Percentiles rank a stretch among this genome's conserved stretches.
phyloP scores from a whole-genome alignment of 305 asterid species.

The Andrographis paniculata region DNA sequence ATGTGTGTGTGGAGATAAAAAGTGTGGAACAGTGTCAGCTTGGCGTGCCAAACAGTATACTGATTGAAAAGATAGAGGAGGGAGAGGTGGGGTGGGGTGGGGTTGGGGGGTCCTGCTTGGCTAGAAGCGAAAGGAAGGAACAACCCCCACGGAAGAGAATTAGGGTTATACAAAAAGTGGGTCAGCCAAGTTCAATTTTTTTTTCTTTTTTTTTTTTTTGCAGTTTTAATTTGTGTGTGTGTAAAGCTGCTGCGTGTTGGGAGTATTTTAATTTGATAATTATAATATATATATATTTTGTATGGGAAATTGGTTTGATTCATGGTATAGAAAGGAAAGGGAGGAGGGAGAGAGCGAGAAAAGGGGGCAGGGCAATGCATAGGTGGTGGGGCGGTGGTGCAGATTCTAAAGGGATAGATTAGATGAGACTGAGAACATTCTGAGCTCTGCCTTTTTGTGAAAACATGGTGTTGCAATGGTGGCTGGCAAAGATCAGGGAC shows the following conservation, averaged over 20 bases:
- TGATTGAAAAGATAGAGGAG: constrained; percentile 13
- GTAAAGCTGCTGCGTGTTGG: too few relatives aligned
- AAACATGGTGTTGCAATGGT: constrained; percentile 61
- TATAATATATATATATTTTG: neutral
- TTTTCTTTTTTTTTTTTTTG: too few relatives aligned
- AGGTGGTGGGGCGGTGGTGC: constrained; percentile 74
- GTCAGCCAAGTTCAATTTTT: constrained; percentile 4
- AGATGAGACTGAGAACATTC: constrained; percentile 44
- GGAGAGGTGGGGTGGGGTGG: too few relatives aligned
- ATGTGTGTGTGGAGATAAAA: constrained; percentile 9
- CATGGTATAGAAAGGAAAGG: constrained; percentile 18
- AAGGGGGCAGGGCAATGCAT: constrained; percentile 35
- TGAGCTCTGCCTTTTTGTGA: constrained; percentile 50
- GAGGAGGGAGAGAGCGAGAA: constrained; percentile 16
- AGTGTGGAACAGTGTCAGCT: constrained; percentile 42
- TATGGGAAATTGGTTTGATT: constrained; percentile 24
- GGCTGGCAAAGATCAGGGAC: constrained; percentile 68
- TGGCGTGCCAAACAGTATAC: constrained; percentile 62
- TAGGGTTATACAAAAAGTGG: neutral
- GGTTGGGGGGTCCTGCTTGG: constrained; percentile 27
- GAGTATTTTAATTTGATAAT: constrained; percentile 10
- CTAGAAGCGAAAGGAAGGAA: constrained; percentile 18
- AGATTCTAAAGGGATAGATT: constrained; percentile 40
- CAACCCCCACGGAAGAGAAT: constrained; percentile 23
- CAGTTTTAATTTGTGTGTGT: too few relatives aligned